phyloP scores from a whole-genome alignment of 1,284 basidiomycete genomes.

The Leccinum fallax region DNA sequence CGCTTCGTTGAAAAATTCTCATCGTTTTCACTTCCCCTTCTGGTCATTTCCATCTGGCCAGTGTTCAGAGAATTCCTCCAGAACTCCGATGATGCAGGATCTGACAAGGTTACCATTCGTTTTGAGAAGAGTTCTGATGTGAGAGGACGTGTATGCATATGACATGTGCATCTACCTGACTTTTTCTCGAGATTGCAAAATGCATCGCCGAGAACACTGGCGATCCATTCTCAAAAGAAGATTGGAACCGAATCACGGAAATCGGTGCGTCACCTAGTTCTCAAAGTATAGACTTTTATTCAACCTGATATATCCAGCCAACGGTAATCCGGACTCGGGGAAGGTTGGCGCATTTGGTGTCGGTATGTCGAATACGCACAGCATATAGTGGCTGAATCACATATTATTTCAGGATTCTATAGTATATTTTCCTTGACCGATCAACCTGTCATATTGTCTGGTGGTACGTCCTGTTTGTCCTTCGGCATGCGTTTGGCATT shows the following conservation, averaged over 20 bases:
- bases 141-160: no score
- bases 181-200: conserved; percentile 53
- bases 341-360: conserved; percentile 46
- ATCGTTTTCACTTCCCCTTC: neutral
- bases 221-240: conserved; percentile 71
- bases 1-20: neutral
- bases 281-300: neutral
- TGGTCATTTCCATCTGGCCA: conserved; percentile 16
- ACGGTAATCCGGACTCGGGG: conserved; percentile 78
- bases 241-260: conserved; percentile 86
- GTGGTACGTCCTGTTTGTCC: neutral
- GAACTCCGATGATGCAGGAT: conserved; percentile 93
- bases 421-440: neutral
- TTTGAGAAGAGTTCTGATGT: conserved; percentile 49
- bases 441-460: neutral
- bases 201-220: conserved; percentile 91
- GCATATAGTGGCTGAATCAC: no score
- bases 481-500: no score
- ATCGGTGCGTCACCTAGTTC: conserved; percentile 53
- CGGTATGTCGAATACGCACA: conserved; percentile 61
- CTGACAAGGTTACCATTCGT: conserved; percentile 76
- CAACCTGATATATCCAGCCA: conserved; percentile 46
- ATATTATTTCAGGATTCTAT: neutral
- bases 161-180: neutral
- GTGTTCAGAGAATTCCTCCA: conserved; percentile 90